These are phyloP conservation scores for Cystobasidium pallidum DNA, from an alignment of 1,284 basidiomycete species.

Conservation along the genomic window DNA sequence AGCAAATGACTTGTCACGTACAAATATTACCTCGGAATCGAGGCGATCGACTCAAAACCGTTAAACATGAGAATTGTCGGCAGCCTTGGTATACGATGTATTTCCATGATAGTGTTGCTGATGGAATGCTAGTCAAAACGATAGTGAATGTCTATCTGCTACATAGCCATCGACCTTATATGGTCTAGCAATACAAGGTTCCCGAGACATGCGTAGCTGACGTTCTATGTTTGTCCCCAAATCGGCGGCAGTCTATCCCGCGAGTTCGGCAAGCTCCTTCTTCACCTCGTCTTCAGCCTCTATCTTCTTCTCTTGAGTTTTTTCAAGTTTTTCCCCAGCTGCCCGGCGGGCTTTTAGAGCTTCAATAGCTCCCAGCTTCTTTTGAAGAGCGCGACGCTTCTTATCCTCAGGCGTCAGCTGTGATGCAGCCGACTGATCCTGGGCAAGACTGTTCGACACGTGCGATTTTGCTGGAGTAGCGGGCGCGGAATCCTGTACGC, in stretches of 20 bases:
- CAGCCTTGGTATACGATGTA: not conserved
- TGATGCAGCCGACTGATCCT: constrained; percentile 54
- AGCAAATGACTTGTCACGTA: too few species aligned
- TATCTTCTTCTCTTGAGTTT: constrained; percentile 93
- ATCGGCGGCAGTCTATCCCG: not conserved
- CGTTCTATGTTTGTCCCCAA: not conserved
- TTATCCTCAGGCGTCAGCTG: constrained; percentile 61
- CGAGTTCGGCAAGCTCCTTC: constrained; percentile 28
- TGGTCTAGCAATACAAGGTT: not conserved
- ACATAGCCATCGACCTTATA: not conserved
- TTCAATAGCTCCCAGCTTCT: constrained; percentile 69
- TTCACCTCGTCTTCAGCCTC: constrained; percentile 66
- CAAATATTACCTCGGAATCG: too few species aligned
- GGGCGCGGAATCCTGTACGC: constrained; percentile 37
- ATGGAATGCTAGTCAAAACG: not conserved
- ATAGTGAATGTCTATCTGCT: constrained; percentile 8
- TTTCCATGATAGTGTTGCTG: not conserved
- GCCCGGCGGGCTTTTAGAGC: constrained; percentile 69
- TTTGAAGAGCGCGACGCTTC: constrained; percentile 63
- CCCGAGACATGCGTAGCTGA: not conserved
- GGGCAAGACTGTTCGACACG: constrained; percentile 34
- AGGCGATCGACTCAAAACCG: not conserved
- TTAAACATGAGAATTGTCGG: not conserved
- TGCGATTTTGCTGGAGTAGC: constrained; percentile 45
- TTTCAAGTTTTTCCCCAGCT: constrained; percentile 85